Evolutionary conservation across 805 yeast species (phyloP).

Genomic region (Candida succiphila): DNA sequence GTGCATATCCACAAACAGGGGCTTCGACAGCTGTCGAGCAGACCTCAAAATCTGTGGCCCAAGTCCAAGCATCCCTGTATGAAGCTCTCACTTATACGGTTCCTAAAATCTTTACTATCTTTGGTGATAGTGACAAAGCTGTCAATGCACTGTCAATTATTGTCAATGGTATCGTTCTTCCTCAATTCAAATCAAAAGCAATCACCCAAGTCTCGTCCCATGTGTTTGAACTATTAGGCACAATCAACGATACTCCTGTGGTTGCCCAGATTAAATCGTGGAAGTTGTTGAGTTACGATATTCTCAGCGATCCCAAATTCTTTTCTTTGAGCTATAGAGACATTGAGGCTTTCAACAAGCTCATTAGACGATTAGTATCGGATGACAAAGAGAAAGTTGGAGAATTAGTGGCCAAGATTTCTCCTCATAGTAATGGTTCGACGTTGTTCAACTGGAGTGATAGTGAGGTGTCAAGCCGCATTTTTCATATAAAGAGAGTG

Average conservation of each 20-base stretch:
- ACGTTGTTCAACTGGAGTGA: conserved; percentile 32
- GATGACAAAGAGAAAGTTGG: conserved; percentile 50
- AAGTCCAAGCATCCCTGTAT: conserved; percentile 33
- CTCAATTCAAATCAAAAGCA: conserved; percentile 38
- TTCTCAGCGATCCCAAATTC: conserved; percentile 50
- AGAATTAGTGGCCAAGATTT: conserved; percentile 40
- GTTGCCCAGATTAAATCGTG: conserved; percentile 40
- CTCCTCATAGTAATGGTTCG: conserved; percentile 41
- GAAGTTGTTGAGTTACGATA: conserved; percentile 56
- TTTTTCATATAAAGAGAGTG: conserved; percentile 45
- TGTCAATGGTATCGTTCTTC: conserved; percentile 40
- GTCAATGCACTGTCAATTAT: conserved; percentile 39
- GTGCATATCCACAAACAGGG: not conserved
- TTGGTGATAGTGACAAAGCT: conserved; percentile 56
- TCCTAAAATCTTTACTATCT: conserved; percentile 28
- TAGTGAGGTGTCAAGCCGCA: conserved; percentile 17
- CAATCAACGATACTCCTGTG: conserved; percentile 23
- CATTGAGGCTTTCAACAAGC: conserved; percentile 37
- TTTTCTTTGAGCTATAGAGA: conserved; percentile 28
- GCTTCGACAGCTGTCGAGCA: not conserved
- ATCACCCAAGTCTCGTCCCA: conserved; percentile 27
- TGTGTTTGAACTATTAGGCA: conserved; percentile 34
- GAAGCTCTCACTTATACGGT: conserved; percentile 29
- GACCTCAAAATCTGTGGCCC: conserved; percentile 4
- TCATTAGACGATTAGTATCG: conserved; percentile 54